phyloP scores from a whole-genome alignment of 331 rosid species.

The Stylosanthes scabra region DNA sequence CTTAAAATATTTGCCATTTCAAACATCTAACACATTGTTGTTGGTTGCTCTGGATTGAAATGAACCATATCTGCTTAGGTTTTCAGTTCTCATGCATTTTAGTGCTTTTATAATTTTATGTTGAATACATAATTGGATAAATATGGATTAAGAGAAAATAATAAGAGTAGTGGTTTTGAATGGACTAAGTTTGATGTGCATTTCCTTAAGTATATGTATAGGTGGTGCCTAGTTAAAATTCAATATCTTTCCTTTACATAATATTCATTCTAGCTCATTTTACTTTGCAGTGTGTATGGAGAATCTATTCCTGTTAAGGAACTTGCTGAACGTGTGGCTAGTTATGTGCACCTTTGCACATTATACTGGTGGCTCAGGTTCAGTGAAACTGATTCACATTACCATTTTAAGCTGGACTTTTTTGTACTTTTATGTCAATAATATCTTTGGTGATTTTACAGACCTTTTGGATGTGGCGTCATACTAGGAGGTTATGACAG shows the following conservation, averaged over 20 bases:
- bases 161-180: neutral
- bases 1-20: neutral
- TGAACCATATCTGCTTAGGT: neutral
- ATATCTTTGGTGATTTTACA: conserved; percentile 47
- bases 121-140: conserved; percentile 9
- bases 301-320: conserved; percentile 93
- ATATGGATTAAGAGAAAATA: neutral
- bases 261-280: conserved; percentile 37
- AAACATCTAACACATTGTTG: conserved; percentile 1
- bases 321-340: conserved; percentile 96
- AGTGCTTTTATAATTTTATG: neutral
- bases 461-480: conserved; percentile 99
- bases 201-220: neutral
- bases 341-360: conserved; percentile 98
- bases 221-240: neutral
- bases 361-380: conserved; percentile 99
- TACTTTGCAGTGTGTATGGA: conserved; percentile 75
- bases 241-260: conserved; percentile 2
- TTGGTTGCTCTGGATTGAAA: conserved; percentile 13
- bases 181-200: neutral
- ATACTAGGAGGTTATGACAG: conserved; percentile 98
- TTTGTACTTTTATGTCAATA: conserved; percentile 25
- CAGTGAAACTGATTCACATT: conserved; percentile 28
- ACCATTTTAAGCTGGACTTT: conserved; percentile 28
- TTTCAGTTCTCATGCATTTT: neutral